Percentiles rank a stretch among this genome's conserved stretches.
These are phyloP conservation scores for Mycena rosella DNA, from an alignment of 768 basidiomycete genomes.

Conservation along the genomic window DNA sequence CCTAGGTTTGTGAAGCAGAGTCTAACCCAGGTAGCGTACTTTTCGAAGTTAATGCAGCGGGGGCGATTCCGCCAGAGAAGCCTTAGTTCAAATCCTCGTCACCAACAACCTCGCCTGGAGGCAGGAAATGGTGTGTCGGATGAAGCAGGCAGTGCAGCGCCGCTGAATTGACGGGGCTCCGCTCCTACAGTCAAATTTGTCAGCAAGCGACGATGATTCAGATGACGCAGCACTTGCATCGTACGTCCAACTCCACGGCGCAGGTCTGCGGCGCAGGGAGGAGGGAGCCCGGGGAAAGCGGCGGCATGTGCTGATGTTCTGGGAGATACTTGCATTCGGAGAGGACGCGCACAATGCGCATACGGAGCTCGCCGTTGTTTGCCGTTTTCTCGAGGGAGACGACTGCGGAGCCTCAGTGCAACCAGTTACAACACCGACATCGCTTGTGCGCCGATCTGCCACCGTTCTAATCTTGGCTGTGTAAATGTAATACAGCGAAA, in stretches of 20 bases:
- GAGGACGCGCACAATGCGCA: background rate
- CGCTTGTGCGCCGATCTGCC: no score
- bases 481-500: no score
- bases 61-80: no score
- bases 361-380: background rate
- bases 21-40: no score
- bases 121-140: background rate
- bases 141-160: background rate
- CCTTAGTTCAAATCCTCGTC: no score
- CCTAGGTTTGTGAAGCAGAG: no score
- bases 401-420: background rate
- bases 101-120: no score
- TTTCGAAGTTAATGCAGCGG: no score
- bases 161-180: background rate
- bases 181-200: no score
- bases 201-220: background rate
- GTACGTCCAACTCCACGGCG: background rate
- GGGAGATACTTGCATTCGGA: background rate
- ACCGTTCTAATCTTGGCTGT: no score
- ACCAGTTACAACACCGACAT: no score
- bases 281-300: background rate
- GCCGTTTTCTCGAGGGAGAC: slow-evolving; percentile 2
- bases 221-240: background rate
- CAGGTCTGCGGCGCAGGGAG: background rate
- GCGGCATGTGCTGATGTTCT: background rate